phyloP scores from a whole-genome alignment of 2,329 filamentous ascomycete genomes.

The Xylariaceae sp. region DNA sequence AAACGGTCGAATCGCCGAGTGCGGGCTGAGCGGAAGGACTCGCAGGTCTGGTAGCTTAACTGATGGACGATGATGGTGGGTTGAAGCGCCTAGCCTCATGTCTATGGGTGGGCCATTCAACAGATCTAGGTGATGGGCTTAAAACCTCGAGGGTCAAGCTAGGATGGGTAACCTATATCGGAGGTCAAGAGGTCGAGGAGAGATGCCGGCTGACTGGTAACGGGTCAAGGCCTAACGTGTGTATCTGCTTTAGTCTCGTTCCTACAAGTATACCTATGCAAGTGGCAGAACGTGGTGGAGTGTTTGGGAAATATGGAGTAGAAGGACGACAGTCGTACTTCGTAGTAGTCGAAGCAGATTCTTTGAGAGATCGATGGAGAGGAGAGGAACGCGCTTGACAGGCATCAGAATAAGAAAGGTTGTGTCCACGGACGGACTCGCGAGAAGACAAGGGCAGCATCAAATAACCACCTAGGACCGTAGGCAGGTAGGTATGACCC shows the following conservation, averaged over 20 bases:
- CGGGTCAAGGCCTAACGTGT: background rate
- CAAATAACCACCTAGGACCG: too few relatives aligned
- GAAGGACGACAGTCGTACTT: too few relatives aligned
- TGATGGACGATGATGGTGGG: conserved; percentile 18
- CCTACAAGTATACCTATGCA: background rate
- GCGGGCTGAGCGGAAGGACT: conserved; percentile 13
- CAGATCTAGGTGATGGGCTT: conserved; percentile 9
- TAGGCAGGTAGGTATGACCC: too few relatives aligned
- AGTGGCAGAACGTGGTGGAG: background rate
- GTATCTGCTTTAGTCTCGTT: background rate
- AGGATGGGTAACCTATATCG: conserved; percentile 10
- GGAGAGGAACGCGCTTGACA: too few relatives aligned
- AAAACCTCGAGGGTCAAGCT: conserved; percentile 8
- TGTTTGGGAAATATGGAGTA: too few relatives aligned
- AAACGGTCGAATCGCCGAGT: conserved; percentile 11
- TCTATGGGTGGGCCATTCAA: conserved; percentile 18
- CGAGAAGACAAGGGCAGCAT: background rate
- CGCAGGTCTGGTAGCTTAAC: conserved; percentile 22
- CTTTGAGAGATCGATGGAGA: too few relatives aligned
- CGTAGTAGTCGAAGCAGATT: too few relatives aligned
- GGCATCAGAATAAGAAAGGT: too few relatives aligned
- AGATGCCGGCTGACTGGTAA: conserved; percentile 1
- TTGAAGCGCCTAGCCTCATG: conserved; percentile 27
- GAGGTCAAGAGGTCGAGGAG: background rate
- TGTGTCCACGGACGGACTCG: background rate